Evolutionary conservation across 108 stramenopile species (phyloP), one percentile per base, ranked within the genome.

Genomic region (Nitzschia palea): DNA sequence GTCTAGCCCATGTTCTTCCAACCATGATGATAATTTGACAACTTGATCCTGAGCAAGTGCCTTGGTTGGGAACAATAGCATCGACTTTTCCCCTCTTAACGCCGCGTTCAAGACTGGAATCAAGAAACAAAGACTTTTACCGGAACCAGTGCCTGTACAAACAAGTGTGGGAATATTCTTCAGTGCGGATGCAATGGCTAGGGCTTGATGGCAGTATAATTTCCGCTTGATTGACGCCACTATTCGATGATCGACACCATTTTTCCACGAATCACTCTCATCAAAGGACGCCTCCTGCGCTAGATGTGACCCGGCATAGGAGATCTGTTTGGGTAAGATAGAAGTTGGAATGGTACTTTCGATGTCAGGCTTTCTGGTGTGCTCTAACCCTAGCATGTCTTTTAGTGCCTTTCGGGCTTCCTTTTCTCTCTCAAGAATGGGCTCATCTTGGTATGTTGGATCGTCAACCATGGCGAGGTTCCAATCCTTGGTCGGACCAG

Each of bases 21-120:
- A 34, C 29, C 87, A 62, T 27, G 63, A 45, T 52, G 63, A 32
- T 17, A 96, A 66, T 63, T 94, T 86, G 17, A 86, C 78, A 18
- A 94, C 61, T 81, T 99, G 98, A 82, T 99, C 98, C 73, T 99
- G 96, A 10, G 98, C 98, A 50, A 99, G 67, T 9, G 98, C 97
- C 63, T 99, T 99, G 26, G 98, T 99, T 0, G 98, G 98, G 67
- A 97, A 99, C 10, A 99, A 58, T 20, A 96, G 76, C 20, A 99
- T 48, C 1, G 94, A 79, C 8, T 65, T 53, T 72, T 65, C 56
- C 1, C 76, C 75, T 54, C 53, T n/a, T 35, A 90, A 45, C 1
- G 88, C 87, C 8, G 76, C 65, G 10, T 88, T 68, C 58, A 96
- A 47, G 23, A 91, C 90, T 1, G 95, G 97, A 4, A 96, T 44